Percentiles rank a stretch among this genome's conserved stretches.
Conservation (phyloP, 2,329 filamentous ascomycete genomes). For the Ophioceras dolichostomum region DNA sequence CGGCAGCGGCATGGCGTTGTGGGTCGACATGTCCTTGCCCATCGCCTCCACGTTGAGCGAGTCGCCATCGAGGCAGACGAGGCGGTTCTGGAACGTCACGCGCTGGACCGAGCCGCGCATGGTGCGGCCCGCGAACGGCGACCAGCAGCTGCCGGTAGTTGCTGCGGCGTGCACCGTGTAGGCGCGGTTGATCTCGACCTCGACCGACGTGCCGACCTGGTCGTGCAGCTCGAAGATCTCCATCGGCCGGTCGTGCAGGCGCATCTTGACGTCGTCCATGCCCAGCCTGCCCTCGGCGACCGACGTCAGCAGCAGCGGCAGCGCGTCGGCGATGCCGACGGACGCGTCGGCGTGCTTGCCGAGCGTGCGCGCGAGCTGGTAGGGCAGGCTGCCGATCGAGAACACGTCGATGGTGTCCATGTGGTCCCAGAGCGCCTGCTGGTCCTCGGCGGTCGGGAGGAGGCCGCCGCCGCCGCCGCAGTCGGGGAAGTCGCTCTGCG, state of each 20-base stretch:
- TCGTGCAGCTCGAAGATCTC: slow-evolving; percentile 75
- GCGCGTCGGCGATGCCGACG: slow-evolving; percentile 58
- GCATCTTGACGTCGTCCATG: slow-evolving; percentile 57
- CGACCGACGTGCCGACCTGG: slow-evolving; percentile 59
- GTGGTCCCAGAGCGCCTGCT: slow-evolving; percentile 63
- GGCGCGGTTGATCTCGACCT: slow-evolving; percentile 64
- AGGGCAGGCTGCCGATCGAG: slow-evolving; percentile 67
- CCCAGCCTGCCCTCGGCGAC: slow-evolving; percentile 62
- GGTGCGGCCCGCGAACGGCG: slow-evolving; percentile 57
- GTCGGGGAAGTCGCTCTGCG: slow-evolving; percentile 57
- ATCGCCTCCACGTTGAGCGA: slow-evolving; percentile 40
- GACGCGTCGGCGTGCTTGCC: slow-evolving; percentile 37
- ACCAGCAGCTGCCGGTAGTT: slow-evolving; percentile 39
- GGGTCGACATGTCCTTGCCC: slow-evolving; percentile 67
- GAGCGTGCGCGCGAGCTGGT: slow-evolving; percentile 52
- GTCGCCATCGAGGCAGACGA: slow-evolving; percentile 62
- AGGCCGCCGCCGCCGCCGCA: slow-evolving; percentile 52
- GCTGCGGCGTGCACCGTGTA: slow-evolving; percentile 38
- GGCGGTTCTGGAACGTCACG: slow-evolving; percentile 63
- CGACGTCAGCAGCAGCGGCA: slow-evolving; percentile 65
- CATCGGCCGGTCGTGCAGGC: slow-evolving; percentile 68
- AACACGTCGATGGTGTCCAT: slow-evolving; percentile 65
- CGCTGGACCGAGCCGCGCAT: slow-evolving; percentile 61
- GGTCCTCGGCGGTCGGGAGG: slow-evolving; percentile 55
- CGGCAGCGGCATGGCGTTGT: slow-evolving; percentile 35